These are phyloP conservation scores for Phaffomyces thermotolerans DNA, from an alignment of 805 yeast genomes.

Conservation along the genomic window DNA sequence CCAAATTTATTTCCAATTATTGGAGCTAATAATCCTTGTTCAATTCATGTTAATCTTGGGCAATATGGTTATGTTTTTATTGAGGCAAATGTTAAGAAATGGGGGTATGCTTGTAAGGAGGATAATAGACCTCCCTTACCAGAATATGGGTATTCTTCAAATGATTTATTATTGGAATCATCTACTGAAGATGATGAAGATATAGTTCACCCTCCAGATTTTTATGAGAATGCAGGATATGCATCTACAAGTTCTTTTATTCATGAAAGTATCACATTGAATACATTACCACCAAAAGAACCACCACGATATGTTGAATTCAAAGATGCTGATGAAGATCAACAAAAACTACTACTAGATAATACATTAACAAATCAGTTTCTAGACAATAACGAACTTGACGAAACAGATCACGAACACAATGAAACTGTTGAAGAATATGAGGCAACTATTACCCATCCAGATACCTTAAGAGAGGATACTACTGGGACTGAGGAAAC, in stretches of 20 bases:
- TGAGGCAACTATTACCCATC: constrained; percentile 1
- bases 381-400: not conserved
- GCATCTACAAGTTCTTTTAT: constrained; percentile 19
- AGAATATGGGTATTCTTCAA: constrained; percentile 72
- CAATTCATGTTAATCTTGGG: constrained; percentile 84
- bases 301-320: constrained; percentile 29
- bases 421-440: constrained; percentile 1
- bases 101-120: constrained; percentile 79
- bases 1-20: constrained; percentile 78
- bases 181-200: constrained; percentile 28
- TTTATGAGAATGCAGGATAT: constrained; percentile 20
- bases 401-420: no score
- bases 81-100: constrained; percentile 78
- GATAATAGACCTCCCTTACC: constrained; percentile 93
- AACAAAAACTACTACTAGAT: not conserved
- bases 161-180: constrained; percentile 68
- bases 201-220: constrained; percentile 18
- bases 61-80: constrained; percentile 74
- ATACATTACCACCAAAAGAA: constrained; percentile 28
- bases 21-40: constrained; percentile 78
- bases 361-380: constrained; percentile 8
- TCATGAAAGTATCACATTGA: constrained; percentile 26
- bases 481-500: not conserved
- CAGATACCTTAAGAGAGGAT: not conserved
- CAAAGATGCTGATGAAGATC: constrained; percentile 6